These are phyloP conservation scores for Penicillium sumatraense DNA, from an alignment of 2,329 filamentous ascomycete species.

Conservation along the genomic window DNA sequence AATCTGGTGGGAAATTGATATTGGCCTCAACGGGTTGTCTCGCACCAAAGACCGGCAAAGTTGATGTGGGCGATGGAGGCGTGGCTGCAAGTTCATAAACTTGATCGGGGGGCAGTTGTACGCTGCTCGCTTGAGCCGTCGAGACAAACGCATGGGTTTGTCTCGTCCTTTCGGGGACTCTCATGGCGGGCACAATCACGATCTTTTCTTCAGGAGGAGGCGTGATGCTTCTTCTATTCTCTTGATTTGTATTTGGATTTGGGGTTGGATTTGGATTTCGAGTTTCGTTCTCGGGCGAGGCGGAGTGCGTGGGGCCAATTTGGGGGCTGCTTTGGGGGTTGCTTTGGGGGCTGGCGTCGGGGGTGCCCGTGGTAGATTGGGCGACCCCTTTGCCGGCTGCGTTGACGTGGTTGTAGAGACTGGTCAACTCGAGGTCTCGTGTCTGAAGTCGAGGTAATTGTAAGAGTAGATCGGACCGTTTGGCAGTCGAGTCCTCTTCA, in stretches of 20 bases:
- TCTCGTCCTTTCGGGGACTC: conserved; percentile 20
- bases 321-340: background rate
- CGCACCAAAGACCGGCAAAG: background rate
- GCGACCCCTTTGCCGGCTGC: background rate
- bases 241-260: no score
- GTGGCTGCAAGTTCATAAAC: conserved; percentile 41
- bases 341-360: background rate
- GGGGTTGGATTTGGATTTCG: no score
- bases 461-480: conserved; percentile 17
- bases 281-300: background rate
- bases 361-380: background rate
- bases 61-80: conserved; percentile 22
- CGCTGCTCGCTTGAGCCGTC: conserved; percentile 25
- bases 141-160: conserved; percentile 19
- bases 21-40: conserved; percentile 19
- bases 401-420: conserved; percentile 11
- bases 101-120: conserved; percentile 24
- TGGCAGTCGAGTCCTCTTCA: conserved; percentile 12
- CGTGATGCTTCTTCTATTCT: background rate
- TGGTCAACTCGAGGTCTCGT: conserved; percentile 9
- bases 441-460: conserved; percentile 29
- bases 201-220: conserved; percentile 31
- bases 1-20: conserved; percentile 44
- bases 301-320: conserved; percentile 3
- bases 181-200: conserved; percentile 16